phyloP scores from a whole-genome alignment of 179 eudicot species.

The Beta macrorhiza region DNA sequence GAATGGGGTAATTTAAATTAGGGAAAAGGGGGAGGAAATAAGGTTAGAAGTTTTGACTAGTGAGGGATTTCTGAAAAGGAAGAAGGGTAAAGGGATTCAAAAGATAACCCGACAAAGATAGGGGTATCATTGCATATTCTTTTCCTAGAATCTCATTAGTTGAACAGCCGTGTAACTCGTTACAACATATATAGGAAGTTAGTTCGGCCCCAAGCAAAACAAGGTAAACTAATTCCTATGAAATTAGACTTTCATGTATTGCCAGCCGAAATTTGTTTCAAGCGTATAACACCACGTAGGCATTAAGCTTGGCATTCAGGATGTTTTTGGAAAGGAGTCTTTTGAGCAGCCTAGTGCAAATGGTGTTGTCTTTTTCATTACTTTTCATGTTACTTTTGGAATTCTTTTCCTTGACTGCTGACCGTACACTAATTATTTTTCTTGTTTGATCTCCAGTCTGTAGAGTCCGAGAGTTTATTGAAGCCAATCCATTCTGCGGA shows the following conservation, averaged over 20 bases:
- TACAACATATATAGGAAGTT: not conserved
- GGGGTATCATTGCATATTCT: no score
- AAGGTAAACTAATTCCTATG: not conserved
- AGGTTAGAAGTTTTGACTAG: no score
- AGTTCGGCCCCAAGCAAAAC: not conserved
- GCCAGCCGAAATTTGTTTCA: not conserved
- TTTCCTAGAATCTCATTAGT: no score
- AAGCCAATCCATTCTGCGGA: conserved; percentile 82
- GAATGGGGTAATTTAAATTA: no score
- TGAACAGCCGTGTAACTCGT: no score
- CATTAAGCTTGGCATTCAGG: not conserved
- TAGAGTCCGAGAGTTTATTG: conserved; percentile 79
- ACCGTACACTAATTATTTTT: not conserved
- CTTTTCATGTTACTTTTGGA: not conserved
- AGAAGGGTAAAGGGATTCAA: no score
- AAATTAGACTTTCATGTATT: not conserved
- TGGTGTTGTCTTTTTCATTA: not conserved
- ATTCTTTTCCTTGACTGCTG: not conserved
- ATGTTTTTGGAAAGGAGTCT: not conserved
- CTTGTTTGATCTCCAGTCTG: conserved; percentile 40
- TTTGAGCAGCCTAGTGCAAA: not conserved
- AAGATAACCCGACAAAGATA: no score
- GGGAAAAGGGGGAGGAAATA: no score
- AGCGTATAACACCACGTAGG: not conserved
- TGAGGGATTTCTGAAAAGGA: no score